These are phyloP conservation scores for Salicornia ramosissima DNA, from an alignment of 148 eudicot genomes.

Conservation along the genomic window DNA sequence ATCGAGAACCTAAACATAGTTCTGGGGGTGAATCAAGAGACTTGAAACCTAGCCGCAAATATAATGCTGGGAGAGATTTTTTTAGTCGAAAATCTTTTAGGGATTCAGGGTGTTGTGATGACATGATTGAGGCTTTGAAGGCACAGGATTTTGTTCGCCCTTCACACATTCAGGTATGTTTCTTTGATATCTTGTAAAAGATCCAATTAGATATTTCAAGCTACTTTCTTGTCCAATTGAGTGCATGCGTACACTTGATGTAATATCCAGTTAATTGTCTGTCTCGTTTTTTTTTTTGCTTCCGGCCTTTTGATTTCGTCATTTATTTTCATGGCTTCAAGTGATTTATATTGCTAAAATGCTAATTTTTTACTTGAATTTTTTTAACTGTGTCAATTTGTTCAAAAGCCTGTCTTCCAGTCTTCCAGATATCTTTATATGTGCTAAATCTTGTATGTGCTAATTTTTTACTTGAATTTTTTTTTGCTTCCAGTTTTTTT, in stretches of 20 bases:
- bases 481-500: too few relatives aligned
- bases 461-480: background rate
- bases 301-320: background rate
- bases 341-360: slow-evolving; percentile 1
- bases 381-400: background rate
- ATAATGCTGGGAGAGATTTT: slow-evolving; percentile 44
- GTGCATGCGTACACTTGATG: background rate
- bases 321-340: background rate
- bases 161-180: slow-evolving; percentile 76
- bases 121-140: slow-evolving; percentile 55
- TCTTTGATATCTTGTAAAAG: background rate
- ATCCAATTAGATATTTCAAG: slow-evolving; percentile 11
- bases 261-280: background rate
- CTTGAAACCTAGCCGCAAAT: slow-evolving; percentile 32
- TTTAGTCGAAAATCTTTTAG: slow-evolving; percentile 68
- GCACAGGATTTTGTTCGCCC: slow-evolving; percentile 55
- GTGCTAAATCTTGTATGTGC: background rate
- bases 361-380: background rate
- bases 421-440: slow-evolving; percentile 1
- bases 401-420: background rate
- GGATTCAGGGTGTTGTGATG: slow-evolving; percentile 62
- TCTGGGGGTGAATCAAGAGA: slow-evolving; percentile 26
- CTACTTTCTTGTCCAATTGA: slow-evolving; percentile 5
- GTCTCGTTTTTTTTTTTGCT: background rate
- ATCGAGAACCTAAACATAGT: slow-evolving; percentile 26